Evolutionary conservation across 192 early-diverging fungal genomes (phyloP), one percentile per base, ranked within the genome.

Genomic region (Coemansia sp.): DNA sequence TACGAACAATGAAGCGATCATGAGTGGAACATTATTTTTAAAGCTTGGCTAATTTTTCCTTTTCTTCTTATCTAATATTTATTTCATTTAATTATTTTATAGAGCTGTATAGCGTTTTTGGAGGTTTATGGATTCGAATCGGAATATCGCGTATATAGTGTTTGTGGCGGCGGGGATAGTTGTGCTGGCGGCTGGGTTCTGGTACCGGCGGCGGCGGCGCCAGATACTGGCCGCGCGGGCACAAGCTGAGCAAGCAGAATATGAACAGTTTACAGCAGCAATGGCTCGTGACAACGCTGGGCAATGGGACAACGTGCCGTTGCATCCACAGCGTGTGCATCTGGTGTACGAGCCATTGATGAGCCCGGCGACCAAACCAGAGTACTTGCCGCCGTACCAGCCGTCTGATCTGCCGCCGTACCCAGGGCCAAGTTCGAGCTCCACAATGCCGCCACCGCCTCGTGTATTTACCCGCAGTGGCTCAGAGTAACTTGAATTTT

Each of bases 371-470:
- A 2, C 14, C 7, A 72, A 72, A 27, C 58, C 53, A 2, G 70
- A 72, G 35, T 65, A 72, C n/a, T 37, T 72, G 47, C 70, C 70
- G 11, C 70, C 70, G 19, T 72, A 72, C 53, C 60, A 47, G 15
- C 60, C 60, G 15, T 45, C 41, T n/a, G 41, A 45, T 3, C 14
- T n/a, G 11, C 41, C 41, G 41, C 41, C 41, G 41, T 45, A 45
- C 41, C 41, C 41, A 12, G 41, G 41, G 0, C 14, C 41, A 2
- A 12, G 11, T 8, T 45, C 15, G 0, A n/a, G 4, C 41, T 15
- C 11, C 15, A 45, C 41, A 4, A 12, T 45, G 41, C 14, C 41
- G 37, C 10, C 37, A 9, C 37, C 37, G 15, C 15, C 41, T n/a
- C 41, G 15, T 4, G 41, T n/a, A 5, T 45, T 45, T 45, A 45